A percentile compares a stretch with the other conserved stretches of the same genome.
These are phyloP conservation scores for Zygnema circumcarinatum DNA, from an alignment of 139 green algal genomes.

Conservation along the genomic window DNA sequence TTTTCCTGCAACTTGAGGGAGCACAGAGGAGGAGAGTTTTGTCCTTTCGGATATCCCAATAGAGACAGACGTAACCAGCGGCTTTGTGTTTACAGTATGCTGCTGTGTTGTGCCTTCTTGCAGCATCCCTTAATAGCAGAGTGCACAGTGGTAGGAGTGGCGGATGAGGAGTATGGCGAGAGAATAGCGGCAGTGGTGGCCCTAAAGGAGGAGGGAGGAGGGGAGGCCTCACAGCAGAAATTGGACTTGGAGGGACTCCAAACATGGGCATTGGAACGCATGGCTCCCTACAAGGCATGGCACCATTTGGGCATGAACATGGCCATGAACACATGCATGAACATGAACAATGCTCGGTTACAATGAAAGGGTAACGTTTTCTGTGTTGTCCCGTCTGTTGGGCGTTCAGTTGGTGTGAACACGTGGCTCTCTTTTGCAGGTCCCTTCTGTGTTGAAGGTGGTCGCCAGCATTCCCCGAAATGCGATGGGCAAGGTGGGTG, in stretches of 20 bases:
- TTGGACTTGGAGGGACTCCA: conserved; percentile 22
- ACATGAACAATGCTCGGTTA: too few relatives aligned
- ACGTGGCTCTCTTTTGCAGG: not conserved
- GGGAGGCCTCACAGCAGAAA: not conserved
- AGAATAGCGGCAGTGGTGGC: conserved; percentile 70
- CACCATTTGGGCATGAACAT: not conserved
- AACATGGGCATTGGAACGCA: conserved; percentile 61
- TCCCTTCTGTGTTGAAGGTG: conserved; percentile 65
- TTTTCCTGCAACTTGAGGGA: too few relatives aligned
- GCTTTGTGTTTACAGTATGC: too few relatives aligned
- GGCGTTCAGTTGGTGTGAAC: not conserved
- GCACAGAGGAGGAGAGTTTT: too few relatives aligned
- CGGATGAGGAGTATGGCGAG: conserved; percentile 81
- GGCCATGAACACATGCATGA: not conserved
- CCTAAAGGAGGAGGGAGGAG: not conserved
- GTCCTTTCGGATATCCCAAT: not conserved
- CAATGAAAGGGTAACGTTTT: too few relatives aligned
- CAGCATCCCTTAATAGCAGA: conserved; percentile 76
- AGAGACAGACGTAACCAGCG: not conserved
- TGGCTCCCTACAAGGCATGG: conserved; percentile 78
- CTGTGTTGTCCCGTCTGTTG: not conserved
- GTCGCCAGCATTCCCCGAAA: conserved; percentile 83
- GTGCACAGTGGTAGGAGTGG: conserved; percentile 84
- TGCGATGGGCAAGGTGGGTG: conserved; percentile 92
- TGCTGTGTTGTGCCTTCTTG: not conserved